Percentiles rank a stretch among this genome's conserved stretches.
Evolutionary conservation across 352 stramenopile species (phyloP).

Genomic region (Phytophthora meadii): DNA sequence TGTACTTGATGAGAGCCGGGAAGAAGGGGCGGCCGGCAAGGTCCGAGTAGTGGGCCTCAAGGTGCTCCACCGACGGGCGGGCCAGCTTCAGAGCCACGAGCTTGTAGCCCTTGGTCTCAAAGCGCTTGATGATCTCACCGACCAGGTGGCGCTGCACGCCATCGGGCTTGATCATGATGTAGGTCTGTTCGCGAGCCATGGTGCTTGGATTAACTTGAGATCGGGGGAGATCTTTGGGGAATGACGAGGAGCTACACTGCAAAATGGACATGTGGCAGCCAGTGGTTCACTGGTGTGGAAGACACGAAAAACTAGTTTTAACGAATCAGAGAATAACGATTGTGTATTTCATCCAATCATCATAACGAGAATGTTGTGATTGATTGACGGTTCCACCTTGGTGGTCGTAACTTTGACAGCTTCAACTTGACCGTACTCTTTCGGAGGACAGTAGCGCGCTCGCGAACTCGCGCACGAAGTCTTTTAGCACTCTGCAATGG

Average conservation of each 20-base stretch:
- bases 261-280: slow-evolving; percentile 21
- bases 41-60: slow-evolving; percentile 94
- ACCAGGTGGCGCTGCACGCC: slow-evolving; percentile 94
- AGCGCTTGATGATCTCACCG: slow-evolving; percentile 94
- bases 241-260: slow-evolving; percentile 12
- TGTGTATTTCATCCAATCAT: slow-evolving; percentile 6
- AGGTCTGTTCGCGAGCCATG: slow-evolving; percentile 95
- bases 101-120: slow-evolving; percentile 97
- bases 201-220: slow-evolving; percentile 29
- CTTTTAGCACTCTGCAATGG: too few relatives aligned
- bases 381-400: neutral
- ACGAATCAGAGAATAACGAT: slow-evolving; percentile 4
- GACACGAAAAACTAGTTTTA: slow-evolving; percentile 5
- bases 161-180: slow-evolving; percentile 96
- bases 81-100: slow-evolving; percentile 95
- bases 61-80: slow-evolving; percentile 91
- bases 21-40: slow-evolving; percentile 93
- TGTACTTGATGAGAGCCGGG: slow-evolving; percentile 90
- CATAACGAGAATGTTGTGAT: neutral
- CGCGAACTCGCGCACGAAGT: too few relatives aligned
- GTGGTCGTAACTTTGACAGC: slow-evolving; percentile 5
- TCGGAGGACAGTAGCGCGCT: neutral
- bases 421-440: slow-evolving; percentile 2
- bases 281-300: slow-evolving; percentile 7
- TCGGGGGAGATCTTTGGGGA: slow-evolving; percentile 33